These are phyloP conservation scores for Pulveroboletus sp. DNA, from an alignment of 1,284 basidiomycete genomes.

Conservation along the genomic window DNA sequence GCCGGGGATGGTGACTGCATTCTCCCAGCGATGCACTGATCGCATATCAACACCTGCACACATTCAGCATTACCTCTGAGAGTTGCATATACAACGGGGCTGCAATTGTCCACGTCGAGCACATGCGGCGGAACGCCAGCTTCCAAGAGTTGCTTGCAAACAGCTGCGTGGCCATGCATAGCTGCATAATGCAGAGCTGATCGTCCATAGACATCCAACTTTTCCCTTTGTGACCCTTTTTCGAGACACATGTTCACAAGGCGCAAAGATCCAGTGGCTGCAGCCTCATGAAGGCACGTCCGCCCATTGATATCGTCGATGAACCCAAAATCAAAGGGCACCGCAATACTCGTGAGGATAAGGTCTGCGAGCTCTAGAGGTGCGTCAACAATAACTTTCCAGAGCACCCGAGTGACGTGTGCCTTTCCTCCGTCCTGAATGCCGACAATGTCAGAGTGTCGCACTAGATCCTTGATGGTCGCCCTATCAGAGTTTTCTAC, in stretches of 20 bases:
- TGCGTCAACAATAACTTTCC: constrained; percentile 87
- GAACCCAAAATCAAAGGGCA: constrained; percentile 85
- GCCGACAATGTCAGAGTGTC: constrained; percentile 66
- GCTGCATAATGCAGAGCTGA: constrained; percentile 95
- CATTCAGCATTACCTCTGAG: constrained; percentile 84
- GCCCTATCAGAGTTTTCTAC: constrained; percentile 60
- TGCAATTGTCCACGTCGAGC: constrained; percentile 93
- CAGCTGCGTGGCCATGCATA: constrained; percentile 83
- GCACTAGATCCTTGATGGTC: constrained; percentile 70
- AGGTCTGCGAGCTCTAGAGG: constrained; percentile 71
- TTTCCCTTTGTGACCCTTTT: constrained; percentile 67
- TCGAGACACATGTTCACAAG: constrained; percentile 84
- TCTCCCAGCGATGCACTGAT: constrained; percentile 59
- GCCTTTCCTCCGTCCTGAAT: constrained; percentile 59
- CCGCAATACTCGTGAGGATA: constrained; percentile 66
- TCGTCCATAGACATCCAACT: constrained; percentile 87
- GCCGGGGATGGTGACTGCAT: constrained; percentile 44
- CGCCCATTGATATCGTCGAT: constrained; percentile 98
- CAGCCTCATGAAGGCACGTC: constrained; percentile 92
- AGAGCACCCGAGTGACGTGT: constrained; percentile 83
- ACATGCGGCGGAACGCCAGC: constrained; percentile 66
- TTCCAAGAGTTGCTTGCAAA: constrained; percentile 79
- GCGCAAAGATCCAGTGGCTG: constrained; percentile 80
- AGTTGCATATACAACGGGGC: constrained; percentile 90
- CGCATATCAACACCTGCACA: constrained; percentile 75